Percentiles rank a stretch among this genome's conserved stretches.
Evolutionary conservation across 495 filamentous ascomycete genomes (phyloP).

Genomic region (Filosporella fistucella): DNA sequence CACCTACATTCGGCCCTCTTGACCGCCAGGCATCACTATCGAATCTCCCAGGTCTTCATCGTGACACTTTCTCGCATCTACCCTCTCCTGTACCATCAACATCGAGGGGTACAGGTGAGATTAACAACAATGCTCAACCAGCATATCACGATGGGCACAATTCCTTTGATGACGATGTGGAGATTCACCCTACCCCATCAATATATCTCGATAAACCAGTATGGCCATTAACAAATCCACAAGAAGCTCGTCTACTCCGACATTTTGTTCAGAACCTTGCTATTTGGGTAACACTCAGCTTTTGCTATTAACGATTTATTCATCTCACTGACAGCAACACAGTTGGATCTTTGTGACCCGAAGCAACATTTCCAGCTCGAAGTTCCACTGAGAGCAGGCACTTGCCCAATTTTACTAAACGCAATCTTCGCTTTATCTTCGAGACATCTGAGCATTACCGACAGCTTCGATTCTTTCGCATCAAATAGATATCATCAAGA

Average conservation of each 20-base stretch:
- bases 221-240: conserved; percentile 33
- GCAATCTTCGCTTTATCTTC: conserved; percentile 56
- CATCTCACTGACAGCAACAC: conserved; percentile 8
- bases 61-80: conserved; percentile 1
- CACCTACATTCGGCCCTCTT: background rate
- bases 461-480: conserved; percentile 38
- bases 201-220: conserved; percentile 21
- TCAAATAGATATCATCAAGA: conserved; percentile 44
- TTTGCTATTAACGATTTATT: background rate
- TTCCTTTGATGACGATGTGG: background rate
- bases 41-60: background rate
- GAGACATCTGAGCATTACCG: conserved; percentile 46
- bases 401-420: conserved; percentile 48
- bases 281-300: conserved; percentile 39
- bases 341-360: conserved; percentile 57
- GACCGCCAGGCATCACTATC: background rate
- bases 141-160: background rate
- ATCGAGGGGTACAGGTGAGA: background rate
- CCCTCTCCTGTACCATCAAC: conserved; percentile 4
- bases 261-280: conserved; percentile 45
- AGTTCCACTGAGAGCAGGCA: conserved; percentile 45
- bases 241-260: conserved; percentile 38
- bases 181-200: background rate
- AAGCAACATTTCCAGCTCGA: conserved; percentile 47
- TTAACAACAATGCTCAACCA: background rate